Evolutionary conservation across 306 rosid species (phyloP).

Genomic region (Alnus glutinosa): DNA sequence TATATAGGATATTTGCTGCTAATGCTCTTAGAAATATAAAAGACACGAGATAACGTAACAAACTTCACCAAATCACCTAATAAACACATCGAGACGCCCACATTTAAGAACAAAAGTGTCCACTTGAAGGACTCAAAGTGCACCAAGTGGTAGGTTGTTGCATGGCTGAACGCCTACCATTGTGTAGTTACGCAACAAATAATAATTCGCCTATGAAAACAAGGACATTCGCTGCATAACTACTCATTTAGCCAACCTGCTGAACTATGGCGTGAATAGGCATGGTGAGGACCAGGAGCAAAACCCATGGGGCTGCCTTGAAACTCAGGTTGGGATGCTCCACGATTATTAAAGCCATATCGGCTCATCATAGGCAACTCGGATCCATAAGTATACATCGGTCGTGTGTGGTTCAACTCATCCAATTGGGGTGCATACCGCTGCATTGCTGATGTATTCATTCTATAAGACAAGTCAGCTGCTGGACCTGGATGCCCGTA

Average conservation of each 20-base stretch:
- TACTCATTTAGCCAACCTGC: conserved; percentile 58
- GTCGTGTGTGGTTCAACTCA: conserved; percentile 46
- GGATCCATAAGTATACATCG: conserved; percentile 33
- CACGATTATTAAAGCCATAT: conserved; percentile 23
- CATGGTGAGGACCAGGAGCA: conserved; percentile 38
- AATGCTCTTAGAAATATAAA: too few relatives aligned
- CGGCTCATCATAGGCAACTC: conserved; percentile 30
- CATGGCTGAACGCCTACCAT: background rate
- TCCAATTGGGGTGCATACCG: conserved; percentile 68
- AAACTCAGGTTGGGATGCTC: conserved; percentile 38
- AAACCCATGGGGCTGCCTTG: conserved; percentile 36
- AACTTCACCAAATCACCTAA: too few relatives aligned
- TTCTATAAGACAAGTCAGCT: conserved; percentile 38
- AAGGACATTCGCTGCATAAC: background rate
- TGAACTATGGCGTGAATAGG: conserved; percentile 43
- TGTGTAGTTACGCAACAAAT: background rate
- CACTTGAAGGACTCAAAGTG: too few relatives aligned
- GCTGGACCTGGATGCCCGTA: conserved; percentile 30
- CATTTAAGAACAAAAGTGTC: background rate
- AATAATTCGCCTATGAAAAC: background rate
- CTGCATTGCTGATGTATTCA: conserved; percentile 48
- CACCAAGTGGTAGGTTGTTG: background rate
- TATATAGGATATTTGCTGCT: too few relatives aligned
- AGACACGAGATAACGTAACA: too few relatives aligned
- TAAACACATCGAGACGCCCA: too few relatives aligned